Base-by-base conservation (phyloP, 2,329 filamentous ascomycete genomes). In the Penicillium hordei region DNA sequence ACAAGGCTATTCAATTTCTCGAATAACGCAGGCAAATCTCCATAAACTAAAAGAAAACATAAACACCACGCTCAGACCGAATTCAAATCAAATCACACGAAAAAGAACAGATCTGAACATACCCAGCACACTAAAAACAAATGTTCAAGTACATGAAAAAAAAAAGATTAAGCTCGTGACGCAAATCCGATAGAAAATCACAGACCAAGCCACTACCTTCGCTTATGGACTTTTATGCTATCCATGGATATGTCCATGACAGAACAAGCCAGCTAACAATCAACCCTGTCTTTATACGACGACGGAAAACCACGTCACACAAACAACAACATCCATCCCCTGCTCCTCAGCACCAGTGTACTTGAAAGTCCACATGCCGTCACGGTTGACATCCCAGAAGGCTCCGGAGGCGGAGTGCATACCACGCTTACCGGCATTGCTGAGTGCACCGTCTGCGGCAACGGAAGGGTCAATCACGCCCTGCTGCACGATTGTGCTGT, bases 401-500 rank as follows among this genome's bases (percentile, higher is more conserved):
- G 78, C 79, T 5, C 78, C 79, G 1, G 77, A 78, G 29, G 79
- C 79, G 17, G 77, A 77, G 68, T 81, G 79, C 79, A 81, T 80
- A 64, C 94, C 94, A 64, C 93, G 86, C 65, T 93, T 86, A 55
- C 92, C 93, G 56, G 89, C 89, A 29, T 85, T 88, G 60, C 83
- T 82, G 25, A 74, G 72, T n/a, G 78, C 76, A 62, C 82, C 80
- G 71, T 83, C 83, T 51, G 82, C 83, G 52, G 83, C 82, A 63
- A 83, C 79, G 31, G 76, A 71, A 62, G 72, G 71, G 62, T 75
- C 70, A 50, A 77, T 85, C 34, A 93, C 82, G 21, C 75, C 76
- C 80, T 97, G 93, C 81, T 99, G 93, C 67, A 97, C 95, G 72
- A 97, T 97, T 65, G 93, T 97, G 81, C 91, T 95, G 83, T 96